phyloP scores from a whole-genome alignment of 2,329 filamentous ascomycete species.

The Phaeosphaeriaceae sp. region DNA sequence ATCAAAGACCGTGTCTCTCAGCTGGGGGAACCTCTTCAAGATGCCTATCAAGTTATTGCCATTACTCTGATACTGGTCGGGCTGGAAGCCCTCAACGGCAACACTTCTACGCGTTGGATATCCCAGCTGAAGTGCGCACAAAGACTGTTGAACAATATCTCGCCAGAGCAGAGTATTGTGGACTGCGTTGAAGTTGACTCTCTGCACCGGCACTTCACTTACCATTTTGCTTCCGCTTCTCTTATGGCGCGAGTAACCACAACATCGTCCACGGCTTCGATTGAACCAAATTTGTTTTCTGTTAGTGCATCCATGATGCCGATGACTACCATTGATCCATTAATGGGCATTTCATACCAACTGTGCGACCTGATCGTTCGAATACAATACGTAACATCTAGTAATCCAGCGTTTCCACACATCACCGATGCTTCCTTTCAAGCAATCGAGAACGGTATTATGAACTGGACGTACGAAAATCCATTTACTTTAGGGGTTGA shows the following conservation, averaged over 20 bases:
- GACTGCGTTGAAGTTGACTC: slow-evolving; percentile 43
- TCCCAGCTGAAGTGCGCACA: slow-evolving; percentile 44
- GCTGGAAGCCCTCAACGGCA: slow-evolving; percentile 44
- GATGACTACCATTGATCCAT: slow-evolving; percentile 41
- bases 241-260: slow-evolving; percentile 41
- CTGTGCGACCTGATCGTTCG: slow-evolving; percentile 42
- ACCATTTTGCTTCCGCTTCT: slow-evolving; percentile 45
- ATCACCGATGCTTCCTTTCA: slow-evolving; percentile 43
- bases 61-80: slow-evolving; percentile 44
- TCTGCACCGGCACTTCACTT: slow-evolving; percentile 45
- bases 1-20: slow-evolving; percentile 38
- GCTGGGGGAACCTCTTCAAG: slow-evolving; percentile 29
- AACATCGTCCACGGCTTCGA: slow-evolving; percentile 13
- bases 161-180: slow-evolving; percentile 29
- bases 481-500: slow-evolving; percentile 40
- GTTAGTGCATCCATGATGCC: slow-evolving; percentile 25
- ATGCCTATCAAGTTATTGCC: slow-evolving; percentile 43
- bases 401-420: slow-evolving; percentile 41
- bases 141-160: slow-evolving; percentile 35
- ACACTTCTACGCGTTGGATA: slow-evolving; percentile 43
- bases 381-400: slow-evolving; percentile 42
- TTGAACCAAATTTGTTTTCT: slow-evolving; percentile 27
- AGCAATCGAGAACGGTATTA: slow-evolving; percentile 39
- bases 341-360: slow-evolving; percentile 46
- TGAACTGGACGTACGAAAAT: slow-evolving; percentile 42